Percentiles rank a stretch among this genome's conserved stretches.
Evolutionary conservation across 2,329 filamentous ascomycete species (phyloP).

Genomic region (Drechslerella coelobrocha): DNA sequence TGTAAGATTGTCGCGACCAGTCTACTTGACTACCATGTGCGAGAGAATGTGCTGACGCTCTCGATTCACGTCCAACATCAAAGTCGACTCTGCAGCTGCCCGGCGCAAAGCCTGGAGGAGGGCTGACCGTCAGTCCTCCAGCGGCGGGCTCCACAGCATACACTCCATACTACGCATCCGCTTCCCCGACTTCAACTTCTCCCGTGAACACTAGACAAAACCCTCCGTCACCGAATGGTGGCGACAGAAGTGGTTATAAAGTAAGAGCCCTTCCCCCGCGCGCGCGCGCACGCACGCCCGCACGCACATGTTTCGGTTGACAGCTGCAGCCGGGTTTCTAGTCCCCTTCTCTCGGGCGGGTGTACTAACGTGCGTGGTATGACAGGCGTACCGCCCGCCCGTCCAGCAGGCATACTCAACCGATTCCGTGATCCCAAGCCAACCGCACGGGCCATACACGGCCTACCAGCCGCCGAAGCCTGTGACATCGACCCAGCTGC

Average conservation of each 20-base stretch:
- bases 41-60: background rate
- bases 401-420: conserved; percentile 50
- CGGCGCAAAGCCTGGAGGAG: conserved; percentile 16
- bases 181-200: conserved; percentile 29
- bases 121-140: conserved; percentile 29
- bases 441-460: conserved; percentile 48
- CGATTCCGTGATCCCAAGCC: conserved; percentile 46
- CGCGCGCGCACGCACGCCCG: background rate
- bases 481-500: conserved; percentile 45
- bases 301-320: background rate
- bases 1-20: conserved; percentile 17
- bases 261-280: conserved; percentile 14
- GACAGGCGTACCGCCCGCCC: conserved; percentile 46
- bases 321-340: background rate
- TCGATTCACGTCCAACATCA: background rate
- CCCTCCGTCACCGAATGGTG: conserved; percentile 34
- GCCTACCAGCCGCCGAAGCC: conserved; percentile 48
- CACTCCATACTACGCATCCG: conserved; percentile 36
- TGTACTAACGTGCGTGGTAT: background rate
- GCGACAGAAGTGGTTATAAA: conserved; percentile 34
- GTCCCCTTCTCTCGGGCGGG: background rate
- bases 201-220: conserved; percentile 43
- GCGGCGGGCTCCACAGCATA: conserved; percentile 27
- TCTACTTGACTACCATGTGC: background rate
- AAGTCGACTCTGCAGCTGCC: conserved; percentile 40